A percentile compares a stretch with the other conserved stretches of the same genome.
These are phyloP conservation scores for Claviceps purpurea DNA, from an alignment of 2,329 filamentous ascomycete species.

Conservation along the genomic window DNA sequence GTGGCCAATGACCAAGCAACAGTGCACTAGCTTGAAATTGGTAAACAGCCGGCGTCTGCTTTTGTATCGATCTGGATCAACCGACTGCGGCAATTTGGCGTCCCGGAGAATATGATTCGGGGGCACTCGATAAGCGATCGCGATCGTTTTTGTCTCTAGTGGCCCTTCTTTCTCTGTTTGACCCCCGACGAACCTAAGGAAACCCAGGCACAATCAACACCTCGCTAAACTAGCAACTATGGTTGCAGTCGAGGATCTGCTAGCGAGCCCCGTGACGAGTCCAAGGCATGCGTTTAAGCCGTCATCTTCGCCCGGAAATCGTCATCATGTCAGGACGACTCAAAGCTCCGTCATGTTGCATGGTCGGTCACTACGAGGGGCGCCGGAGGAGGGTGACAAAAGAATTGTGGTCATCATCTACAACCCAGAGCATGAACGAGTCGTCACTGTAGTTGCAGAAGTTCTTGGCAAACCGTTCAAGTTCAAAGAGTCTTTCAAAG, in stretches of 20 bases:
- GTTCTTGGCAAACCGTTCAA: constrained; percentile 62
- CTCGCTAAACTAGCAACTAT: constrained; percentile 10
- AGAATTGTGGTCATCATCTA: constrained; percentile 55
- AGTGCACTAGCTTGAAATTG: background rate
- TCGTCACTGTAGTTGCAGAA: constrained; percentile 64
- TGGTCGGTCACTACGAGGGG: constrained; percentile 30
- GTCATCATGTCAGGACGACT: constrained; percentile 23
- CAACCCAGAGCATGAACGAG: constrained; percentile 56
- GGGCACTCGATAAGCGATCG: background rate
- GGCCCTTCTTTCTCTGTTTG: background rate
- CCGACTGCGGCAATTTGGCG: background rate
- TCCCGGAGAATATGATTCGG: background rate
- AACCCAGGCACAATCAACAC: background rate
- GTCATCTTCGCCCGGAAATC: constrained; percentile 9
- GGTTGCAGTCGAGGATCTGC: constrained; percentile 26
- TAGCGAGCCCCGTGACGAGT: constrained; percentile 20
- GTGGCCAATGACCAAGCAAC: background rate
- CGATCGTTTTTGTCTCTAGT: background rate
- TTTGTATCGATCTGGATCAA: background rate
- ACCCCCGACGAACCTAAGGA: background rate
- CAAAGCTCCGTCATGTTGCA: constrained; percentile 21
- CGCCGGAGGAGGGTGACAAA: constrained; percentile 38
- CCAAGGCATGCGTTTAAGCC: constrained; percentile 15
- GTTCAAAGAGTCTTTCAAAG: constrained; percentile 40
- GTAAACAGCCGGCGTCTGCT: background rate